Evolutionary conservation across 257 asterid species (phyloP).

Genomic region (Thymus mandschuricus): DNA sequence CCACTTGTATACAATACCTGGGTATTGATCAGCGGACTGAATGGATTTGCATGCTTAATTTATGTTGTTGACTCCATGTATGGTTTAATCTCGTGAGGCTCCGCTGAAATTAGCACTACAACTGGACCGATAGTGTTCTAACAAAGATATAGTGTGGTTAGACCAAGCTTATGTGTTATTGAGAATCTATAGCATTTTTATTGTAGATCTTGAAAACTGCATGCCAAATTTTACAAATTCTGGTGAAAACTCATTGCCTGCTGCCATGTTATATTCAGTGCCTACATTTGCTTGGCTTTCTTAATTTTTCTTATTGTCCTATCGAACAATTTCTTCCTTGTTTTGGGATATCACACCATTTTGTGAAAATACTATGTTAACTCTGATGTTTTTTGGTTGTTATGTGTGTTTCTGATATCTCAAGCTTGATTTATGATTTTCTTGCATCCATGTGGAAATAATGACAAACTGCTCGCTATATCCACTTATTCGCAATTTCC

Average conservation of each 20-base stretch:
- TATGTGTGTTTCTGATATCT: conserved; percentile 23
- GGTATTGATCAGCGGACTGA: conserved; percentile 16
- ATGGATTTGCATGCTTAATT: conserved; percentile 2
- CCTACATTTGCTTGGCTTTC: conserved; percentile 28
- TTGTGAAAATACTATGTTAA: conserved; percentile 3
- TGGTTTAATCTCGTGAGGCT: conserved; percentile 18
- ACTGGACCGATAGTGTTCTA: conserved; percentile 6
- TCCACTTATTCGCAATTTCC: conserved; percentile 1
- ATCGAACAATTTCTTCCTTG: conserved; percentile 19
- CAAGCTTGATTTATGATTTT: conserved; percentile 19
- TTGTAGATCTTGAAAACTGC: conserved; percentile 27
- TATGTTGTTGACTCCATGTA: conserved; percentile 14
- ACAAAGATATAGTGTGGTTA: conserved; percentile 14
- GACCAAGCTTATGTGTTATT: neutral
- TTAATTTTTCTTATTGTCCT: conserved; percentile 24
- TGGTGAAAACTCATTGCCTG: neutral
- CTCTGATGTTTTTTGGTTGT: conserved; percentile 15
- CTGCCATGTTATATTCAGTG: conserved; percentile 25
- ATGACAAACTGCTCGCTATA: conserved; percentile 1
- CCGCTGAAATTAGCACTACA: conserved; percentile 7
- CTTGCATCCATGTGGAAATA: neutral
- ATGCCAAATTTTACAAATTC: neutral
- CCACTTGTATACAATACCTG: neutral
- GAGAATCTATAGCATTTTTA: conserved; percentile 8
- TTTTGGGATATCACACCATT: conserved; percentile 11